Percentiles rank a stretch among this genome's conserved stretches.
Conservation (phyloP, 73 alveolate species). For the Loxodes magnus region DNA sequence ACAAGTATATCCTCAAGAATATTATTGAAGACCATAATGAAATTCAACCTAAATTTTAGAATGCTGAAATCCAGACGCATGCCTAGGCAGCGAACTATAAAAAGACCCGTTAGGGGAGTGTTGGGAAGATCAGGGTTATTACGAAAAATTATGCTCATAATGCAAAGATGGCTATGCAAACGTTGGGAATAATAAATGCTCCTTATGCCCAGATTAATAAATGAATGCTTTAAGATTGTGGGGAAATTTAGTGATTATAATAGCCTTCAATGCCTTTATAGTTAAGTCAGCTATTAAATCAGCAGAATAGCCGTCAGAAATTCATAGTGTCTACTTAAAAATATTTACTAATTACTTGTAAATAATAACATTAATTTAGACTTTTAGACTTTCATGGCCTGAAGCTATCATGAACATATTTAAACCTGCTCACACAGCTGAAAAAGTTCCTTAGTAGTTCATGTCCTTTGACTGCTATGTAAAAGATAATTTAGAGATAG, state of each 20-base stretch:
- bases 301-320: background rate
- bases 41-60: no score
- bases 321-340: conserved; percentile 35
- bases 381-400: conserved; percentile 45
- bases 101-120: no score
- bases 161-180: background rate
- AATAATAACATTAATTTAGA: conserved; percentile 23
- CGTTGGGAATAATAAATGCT: background rate
- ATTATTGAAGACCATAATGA: no score
- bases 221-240: background rate
- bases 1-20: no score
- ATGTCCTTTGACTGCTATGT: conserved; percentile 38
- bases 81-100: no score
- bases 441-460: conserved; percentile 17
- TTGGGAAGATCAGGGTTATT: background rate
- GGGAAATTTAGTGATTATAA: background rate
- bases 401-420: conserved; percentile 14
- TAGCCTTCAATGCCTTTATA: background rate
- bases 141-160: background rate
- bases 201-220: background rate
- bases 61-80: no score
- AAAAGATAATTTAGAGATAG: conserved; percentile 19
- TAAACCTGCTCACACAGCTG: conserved; percentile 19
- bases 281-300: background rate
- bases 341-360: conserved; percentile 37